Conservation (phyloP, 352 stramenopile genomes). For the Pythium sp. region DNA sequence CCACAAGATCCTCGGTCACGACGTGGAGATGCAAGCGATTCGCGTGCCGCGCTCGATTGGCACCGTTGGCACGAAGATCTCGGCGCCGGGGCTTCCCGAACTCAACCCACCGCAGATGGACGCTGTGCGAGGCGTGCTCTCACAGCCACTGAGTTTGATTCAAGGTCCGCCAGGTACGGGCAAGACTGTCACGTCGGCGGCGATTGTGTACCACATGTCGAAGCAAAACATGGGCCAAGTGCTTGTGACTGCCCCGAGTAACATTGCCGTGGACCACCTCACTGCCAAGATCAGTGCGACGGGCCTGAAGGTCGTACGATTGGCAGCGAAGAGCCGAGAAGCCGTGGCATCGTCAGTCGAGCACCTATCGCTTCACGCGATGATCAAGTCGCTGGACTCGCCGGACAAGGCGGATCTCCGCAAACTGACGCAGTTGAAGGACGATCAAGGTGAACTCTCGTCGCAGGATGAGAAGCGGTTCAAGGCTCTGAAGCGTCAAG, state of each 20-base stretch:
- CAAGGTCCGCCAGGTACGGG: constrained; percentile 97
- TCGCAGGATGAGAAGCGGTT: constrained; percentile 97
- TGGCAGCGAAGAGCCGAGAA: constrained; percentile 98
- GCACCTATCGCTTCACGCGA: constrained; percentile 97
- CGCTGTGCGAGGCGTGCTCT: constrained; percentile 94
- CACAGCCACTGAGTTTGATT: constrained; percentile 97
- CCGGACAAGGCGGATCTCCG: constrained; percentile 89
- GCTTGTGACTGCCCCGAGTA: constrained; percentile 97
- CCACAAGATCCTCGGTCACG: constrained; percentile 98
- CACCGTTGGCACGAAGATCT: constrained; percentile 64
- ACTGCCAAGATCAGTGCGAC: constrained; percentile 98
- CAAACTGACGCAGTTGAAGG: constrained; percentile 94
- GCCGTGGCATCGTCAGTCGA: constrained; percentile 94
- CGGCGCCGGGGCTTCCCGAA: constrained; percentile 93
- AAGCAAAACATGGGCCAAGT: constrained; percentile 98
- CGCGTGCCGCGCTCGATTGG: constrained; percentile 63
- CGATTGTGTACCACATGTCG: constrained; percentile 99
- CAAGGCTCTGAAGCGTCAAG: constrained; percentile 88
- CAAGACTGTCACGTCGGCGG: constrained; percentile 97
- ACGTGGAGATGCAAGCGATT: constrained; percentile 94
- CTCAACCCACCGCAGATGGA: constrained; percentile 98
- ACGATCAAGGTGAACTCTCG: constrained; percentile 93
- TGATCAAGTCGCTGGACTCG: constrained; percentile 91
- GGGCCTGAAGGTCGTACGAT: constrained; percentile 96
- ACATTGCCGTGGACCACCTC: constrained; percentile 97